Conservation (phyloP, 1,284 basidiomycete genomes). For the Tilletia setariae region DNA sequence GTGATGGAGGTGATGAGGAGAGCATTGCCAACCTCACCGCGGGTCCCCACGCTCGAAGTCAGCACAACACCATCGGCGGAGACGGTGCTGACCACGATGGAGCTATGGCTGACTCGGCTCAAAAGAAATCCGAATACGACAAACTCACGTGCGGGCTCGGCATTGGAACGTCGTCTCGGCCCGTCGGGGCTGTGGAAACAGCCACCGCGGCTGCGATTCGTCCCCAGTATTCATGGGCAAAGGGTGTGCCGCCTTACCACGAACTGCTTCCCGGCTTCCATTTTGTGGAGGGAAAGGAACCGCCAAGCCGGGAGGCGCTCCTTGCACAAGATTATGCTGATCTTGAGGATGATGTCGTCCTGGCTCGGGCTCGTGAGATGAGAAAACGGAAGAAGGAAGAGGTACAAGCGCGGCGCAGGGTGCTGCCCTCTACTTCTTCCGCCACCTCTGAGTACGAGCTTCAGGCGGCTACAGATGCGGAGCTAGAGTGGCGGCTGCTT, state of each 20-base stretch:
- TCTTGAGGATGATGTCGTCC: slow-evolving; percentile 11
- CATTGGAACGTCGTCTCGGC: not conserved
- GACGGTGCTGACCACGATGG: slow-evolving; percentile 5
- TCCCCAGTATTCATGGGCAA: not conserved
- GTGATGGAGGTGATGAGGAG: slow-evolving; percentile 10
- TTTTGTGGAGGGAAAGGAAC: not conserved
- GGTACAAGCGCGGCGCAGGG: slow-evolving; percentile 8
- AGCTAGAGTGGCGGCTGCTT: slow-evolving; percentile 4
- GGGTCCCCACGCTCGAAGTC: not conserved
- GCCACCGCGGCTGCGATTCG: not conserved
- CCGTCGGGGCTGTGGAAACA: not conserved
- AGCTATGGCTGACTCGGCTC: not conserved
- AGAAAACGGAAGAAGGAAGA: not conserved
- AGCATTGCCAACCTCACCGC: slow-evolving; percentile 6
- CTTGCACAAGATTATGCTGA: not conserved
- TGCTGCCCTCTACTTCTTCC: not conserved
- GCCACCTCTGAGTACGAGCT: not conserved
- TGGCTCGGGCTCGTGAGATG: not conserved
- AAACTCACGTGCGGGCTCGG: not conserved
- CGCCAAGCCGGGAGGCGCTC: not conserved
- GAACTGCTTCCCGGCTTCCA: slow-evolving; percentile 6
- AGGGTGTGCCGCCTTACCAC: not conserved
- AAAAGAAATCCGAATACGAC: not conserved
- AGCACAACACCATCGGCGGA: not conserved
- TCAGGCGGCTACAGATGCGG: slow-evolving; percentile 3